These are phyloP conservation scores for Colletotrichum somersetense DNA, from an alignment of 2,329 filamentous ascomycete genomes.

Conservation along the genomic window DNA sequence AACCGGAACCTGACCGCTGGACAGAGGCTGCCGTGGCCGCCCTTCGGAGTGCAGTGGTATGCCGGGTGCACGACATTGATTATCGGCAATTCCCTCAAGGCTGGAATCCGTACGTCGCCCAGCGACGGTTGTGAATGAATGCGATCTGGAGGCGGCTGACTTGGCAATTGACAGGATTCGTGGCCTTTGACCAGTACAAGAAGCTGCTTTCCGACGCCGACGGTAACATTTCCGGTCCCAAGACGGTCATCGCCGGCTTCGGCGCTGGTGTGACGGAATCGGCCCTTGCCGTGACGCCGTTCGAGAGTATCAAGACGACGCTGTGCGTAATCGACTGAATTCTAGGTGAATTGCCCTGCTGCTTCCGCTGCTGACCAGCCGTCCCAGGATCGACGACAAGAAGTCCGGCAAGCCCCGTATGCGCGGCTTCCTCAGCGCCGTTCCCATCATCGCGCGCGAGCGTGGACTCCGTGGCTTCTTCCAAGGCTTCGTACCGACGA, in stretches of 20 bases:
- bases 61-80: slow-evolving; percentile 97
- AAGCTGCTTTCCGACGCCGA: slow-evolving; percentile 82
- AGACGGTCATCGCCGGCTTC: slow-evolving; percentile 93
- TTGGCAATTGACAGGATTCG: slow-evolving; percentile 72
- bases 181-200: slow-evolving; percentile 97
- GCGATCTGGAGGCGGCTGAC: slow-evolving; percentile 36
- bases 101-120: slow-evolving; percentile 81
- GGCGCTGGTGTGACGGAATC: slow-evolving; percentile 96
- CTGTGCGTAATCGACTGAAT: slow-evolving; percentile 63
- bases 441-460: slow-evolving; percentile 87
- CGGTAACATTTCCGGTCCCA: slow-evolving; percentile 89
- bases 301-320: slow-evolving; percentile 98
- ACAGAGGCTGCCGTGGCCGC: slow-evolving; percentile 93
- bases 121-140: too few species aligned
- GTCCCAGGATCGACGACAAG: slow-evolving; percentile 89
- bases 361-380: slow-evolving; percentile 4
- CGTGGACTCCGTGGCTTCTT: slow-evolving; percentile 93
- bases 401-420: slow-evolving; percentile 88
- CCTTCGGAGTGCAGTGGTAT: slow-evolving; percentile 95
- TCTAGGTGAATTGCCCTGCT: neutral
- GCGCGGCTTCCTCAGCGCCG: slow-evolving; percentile 92
- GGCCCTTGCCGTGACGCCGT: slow-evolving; percentile 92
- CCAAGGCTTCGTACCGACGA: slow-evolving; percentile 96
- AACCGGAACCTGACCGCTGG: slow-evolving; percentile 85
- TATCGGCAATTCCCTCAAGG: slow-evolving; percentile 96